Evolutionary conservation across 768 basidiomycete genomes (phyloP).

Genomic region (Podaxis rugospora): DNA sequence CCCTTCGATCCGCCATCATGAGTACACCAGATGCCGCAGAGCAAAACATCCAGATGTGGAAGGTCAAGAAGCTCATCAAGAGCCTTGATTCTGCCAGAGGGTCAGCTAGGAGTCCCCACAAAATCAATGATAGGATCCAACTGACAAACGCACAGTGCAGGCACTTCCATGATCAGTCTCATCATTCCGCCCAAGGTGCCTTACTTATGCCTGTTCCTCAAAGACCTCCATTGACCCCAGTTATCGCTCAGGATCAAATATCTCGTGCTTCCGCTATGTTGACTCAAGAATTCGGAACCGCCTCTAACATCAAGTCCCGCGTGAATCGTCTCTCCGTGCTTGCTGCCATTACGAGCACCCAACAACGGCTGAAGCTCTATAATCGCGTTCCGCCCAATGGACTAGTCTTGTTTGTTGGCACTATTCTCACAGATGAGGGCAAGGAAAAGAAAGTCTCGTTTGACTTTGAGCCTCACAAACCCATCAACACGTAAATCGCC

Average conservation of each 20-base stretch:
- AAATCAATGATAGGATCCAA: slow-evolving; percentile 20
- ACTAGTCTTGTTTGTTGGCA: slow-evolving; percentile 96
- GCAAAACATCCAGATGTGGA: slow-evolving; percentile 98
- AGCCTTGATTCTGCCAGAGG: slow-evolving; percentile 93
- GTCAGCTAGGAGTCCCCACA: slow-evolving; percentile 30
- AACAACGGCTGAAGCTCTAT: slow-evolving; percentile 96
- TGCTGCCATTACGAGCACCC: slow-evolving; percentile 97
- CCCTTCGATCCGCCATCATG: slow-evolving; percentile 48
- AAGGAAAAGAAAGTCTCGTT: slow-evolving; percentile 99
- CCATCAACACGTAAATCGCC: slow-evolving; percentile 87
- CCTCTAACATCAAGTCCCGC: slow-evolving; percentile 99
- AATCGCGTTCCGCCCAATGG: slow-evolving; percentile 96
- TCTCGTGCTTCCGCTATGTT: slow-evolving; percentile 93
- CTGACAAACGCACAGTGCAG: slow-evolving; percentile 50
- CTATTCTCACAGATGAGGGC: slow-evolving; percentile 95
- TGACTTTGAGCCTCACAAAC: slow-evolving; percentile 98
- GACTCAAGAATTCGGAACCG: slow-evolving; percentile 96
- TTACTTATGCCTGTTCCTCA: not conserved
- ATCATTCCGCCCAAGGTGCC: slow-evolving; percentile 91
- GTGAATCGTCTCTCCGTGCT: slow-evolving; percentile 97
- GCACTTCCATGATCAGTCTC: slow-evolving; percentile 98
- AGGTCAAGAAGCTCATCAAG: slow-evolving; percentile 99
- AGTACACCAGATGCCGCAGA: slow-evolving; percentile 77
- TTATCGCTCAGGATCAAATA: slow-evolving; percentile 72
- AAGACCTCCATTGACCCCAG: not conserved